These are phyloP conservation scores for Rhododendron ferrugineum DNA, from an alignment of 148 eudicot species.

Conservation along the genomic window DNA sequence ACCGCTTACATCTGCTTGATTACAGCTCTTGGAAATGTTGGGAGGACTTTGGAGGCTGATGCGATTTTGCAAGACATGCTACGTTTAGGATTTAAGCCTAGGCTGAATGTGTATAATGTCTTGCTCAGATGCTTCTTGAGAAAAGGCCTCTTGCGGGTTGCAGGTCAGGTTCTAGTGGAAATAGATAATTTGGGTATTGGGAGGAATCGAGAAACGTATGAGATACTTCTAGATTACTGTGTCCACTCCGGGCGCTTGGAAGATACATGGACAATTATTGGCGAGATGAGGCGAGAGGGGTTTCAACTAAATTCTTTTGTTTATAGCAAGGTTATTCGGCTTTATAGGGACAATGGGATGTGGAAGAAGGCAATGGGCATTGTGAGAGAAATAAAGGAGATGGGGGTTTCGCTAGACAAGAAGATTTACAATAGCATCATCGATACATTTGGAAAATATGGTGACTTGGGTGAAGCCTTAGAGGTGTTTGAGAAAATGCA, in stretches of 20 bases:
- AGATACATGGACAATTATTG: slow-evolving; percentile 69
- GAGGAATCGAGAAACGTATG: slow-evolving; percentile 58
- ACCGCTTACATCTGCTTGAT: slow-evolving; percentile 47
- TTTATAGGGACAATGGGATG: slow-evolving; percentile 92
- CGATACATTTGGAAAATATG: slow-evolving; percentile 66
- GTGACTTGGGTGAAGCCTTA: slow-evolving; percentile 61
- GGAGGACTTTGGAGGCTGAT: slow-evolving; percentile 83
- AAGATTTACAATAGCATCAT: slow-evolving; percentile 69
- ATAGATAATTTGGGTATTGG: slow-evolving; percentile 43
- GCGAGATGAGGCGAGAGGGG: slow-evolving; percentile 53
- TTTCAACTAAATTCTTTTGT: slow-evolving; percentile 20
- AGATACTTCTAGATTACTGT: slow-evolving; percentile 67
- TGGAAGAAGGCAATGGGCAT: slow-evolving; percentile 86
- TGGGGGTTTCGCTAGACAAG: slow-evolving; percentile 57
- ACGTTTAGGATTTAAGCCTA: slow-evolving; percentile 47
- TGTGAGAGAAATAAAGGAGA: slow-evolving; percentile 55
- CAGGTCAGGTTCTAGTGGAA: slow-evolving; percentile 31
- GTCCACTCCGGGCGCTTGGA: slow-evolving; percentile 63
- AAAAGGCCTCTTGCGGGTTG: slow-evolving; percentile 60
- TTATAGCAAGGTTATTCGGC: slow-evolving; percentile 58
- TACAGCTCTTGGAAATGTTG: slow-evolving; percentile 54
- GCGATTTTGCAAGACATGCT: slow-evolving; percentile 73
- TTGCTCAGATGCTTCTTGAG: slow-evolving; percentile 67
- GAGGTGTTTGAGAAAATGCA: slow-evolving; percentile 63
- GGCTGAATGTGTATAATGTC: slow-evolving; percentile 43